Evolutionary conservation across 257 asterid genomes (phyloP), one percentile per base, ranked within the genome.

Genomic region (Gentiana macrophylla): DNA sequence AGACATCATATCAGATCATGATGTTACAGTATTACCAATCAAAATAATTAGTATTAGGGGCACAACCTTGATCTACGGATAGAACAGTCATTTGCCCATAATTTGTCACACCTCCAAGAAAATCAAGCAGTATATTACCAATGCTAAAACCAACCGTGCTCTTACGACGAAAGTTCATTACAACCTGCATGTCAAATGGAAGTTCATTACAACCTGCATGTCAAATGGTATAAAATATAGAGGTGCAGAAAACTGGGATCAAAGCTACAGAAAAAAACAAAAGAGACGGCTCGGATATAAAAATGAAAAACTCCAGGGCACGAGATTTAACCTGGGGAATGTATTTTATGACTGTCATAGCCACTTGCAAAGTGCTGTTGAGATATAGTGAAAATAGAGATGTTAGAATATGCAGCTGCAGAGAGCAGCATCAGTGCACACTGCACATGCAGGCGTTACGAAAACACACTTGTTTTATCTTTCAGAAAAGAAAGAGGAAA

Each of bases 71-170:
- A 72, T 91, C 98, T 52, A 91, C 66, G 48, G 98, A 91, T 61
- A 86, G 95, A 67, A 84, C 89, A n/a, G 56, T 80, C 95, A 91
- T 91, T 73, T 91, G 98, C 35, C 74, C 70, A 8, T 84, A 86
- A 62, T 75, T 91, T 3, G 96, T 77, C 13, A 85, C 34, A 10
- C 98, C 94, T 45, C 98, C 98, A 35, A 78, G 64, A 58, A 91
- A 81, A 75, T 91, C 98, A 53, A 91, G 94, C 71, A 87, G 63
- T 64, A 91, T 81, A 74, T 86, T 84, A 68, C 96, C 96, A 41
- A 91, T 91, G 83, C 98, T 87, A 68, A 80, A 91, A 15, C 98
- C 98, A 53, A 77, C 12, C 0, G 98, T 91, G 82, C 98, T 87
- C 67, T 91, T 91, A 12, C 89, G 73, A 10, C 55, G 81, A 24